Percentiles rank a stretch among this genome's conserved stretches.
phyloP scores from a whole-genome alignment of 305 asterid species.

The Fraxinus angustifolia region DNA sequence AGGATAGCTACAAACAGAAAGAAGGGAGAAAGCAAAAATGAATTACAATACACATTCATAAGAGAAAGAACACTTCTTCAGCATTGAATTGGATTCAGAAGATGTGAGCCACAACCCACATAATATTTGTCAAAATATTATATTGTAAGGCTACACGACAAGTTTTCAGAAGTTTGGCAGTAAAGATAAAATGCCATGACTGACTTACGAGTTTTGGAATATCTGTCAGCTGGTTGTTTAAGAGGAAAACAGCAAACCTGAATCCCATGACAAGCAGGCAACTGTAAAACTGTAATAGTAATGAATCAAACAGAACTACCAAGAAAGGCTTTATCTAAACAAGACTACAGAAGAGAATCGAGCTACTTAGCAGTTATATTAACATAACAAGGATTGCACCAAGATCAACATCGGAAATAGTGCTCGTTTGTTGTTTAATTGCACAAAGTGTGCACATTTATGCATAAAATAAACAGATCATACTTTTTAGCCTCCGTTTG shows the following conservation, averaged over 20 bases:
- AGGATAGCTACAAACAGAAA: background rate
- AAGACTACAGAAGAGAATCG: conserved; percentile 12
- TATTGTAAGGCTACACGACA: background rate
- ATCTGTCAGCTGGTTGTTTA: conserved; percentile 36
- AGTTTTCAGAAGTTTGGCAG: background rate
- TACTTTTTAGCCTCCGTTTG: background rate
- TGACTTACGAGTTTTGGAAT: conserved; percentile 47
- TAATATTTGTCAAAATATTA: background rate
- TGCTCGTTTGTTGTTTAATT: background rate
- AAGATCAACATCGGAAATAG: background rate
- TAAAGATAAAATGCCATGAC: background rate
- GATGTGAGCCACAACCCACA: background rate
- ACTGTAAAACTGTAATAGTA: conserved; percentile 33
- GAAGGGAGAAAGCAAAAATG: background rate
- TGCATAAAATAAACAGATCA: background rate
- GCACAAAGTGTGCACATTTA: background rate
- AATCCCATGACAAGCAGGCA: conserved; percentile 36
- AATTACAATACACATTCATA: background rate
- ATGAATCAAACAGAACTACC: conserved; percentile 20
- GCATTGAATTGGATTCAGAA: background rate
- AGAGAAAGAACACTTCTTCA: background rate
- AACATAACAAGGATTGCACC: background rate
- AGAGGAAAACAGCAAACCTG: conserved; percentile 27
- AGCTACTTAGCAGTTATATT: conserved; percentile 5
- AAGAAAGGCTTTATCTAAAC: conserved; percentile 13